Base-by-base conservation (phyloP, 2,329 filamentous ascomycete species). In the Microascus cirrosus region DNA sequence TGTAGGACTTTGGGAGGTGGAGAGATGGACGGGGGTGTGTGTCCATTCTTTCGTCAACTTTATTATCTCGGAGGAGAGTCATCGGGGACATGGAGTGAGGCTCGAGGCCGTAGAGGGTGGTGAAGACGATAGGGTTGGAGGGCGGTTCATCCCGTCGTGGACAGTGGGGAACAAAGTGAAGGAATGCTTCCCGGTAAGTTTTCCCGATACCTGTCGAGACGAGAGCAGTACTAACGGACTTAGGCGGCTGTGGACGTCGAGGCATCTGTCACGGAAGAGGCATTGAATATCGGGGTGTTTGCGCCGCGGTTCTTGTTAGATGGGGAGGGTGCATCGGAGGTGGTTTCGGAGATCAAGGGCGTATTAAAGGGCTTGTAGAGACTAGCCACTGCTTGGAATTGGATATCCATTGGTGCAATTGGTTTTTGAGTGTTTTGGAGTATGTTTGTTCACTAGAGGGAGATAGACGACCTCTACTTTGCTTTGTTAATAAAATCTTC, bases 1-100 rank as follows among this genome's bases (percentile, higher is more conserved):
- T 1, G 83, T 83, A 0, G 83, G 83, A 1, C 72, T 96, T 1
- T 82, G 81, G 72, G 85, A 95, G 67, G 85, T 96, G 42, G 70
- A 76, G 22, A 69, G 77, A 18, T 96, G 90, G 90, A 93, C 89
- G 0, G 87, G 86, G 0, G 71, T 90, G 1, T 74, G 70, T 57
- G 69, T 95, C 1, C 80, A 88, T 63, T 84, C 80, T 0, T 93
- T 89, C 71, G 83, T 96, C 64, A 96, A 96, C 68, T 94, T 95
- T 62, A 70, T 95, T 20, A 83, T 77, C 56, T 68, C 84, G 5
- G 79, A 79, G 0, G 59, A 61, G 8, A 48, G 58, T 15, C 25
- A 1, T n/a, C 48, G 45, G 39, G n/a, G 28, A 12, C 15, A n/a
- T 25, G 51, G n/a, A 4, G 45, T 48, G n/a, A 18, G 22, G 12